Base-by-base conservation (phyloP, 2,329 filamentous ascomycete genomes). In the Penicillium griseofulvum region DNA sequence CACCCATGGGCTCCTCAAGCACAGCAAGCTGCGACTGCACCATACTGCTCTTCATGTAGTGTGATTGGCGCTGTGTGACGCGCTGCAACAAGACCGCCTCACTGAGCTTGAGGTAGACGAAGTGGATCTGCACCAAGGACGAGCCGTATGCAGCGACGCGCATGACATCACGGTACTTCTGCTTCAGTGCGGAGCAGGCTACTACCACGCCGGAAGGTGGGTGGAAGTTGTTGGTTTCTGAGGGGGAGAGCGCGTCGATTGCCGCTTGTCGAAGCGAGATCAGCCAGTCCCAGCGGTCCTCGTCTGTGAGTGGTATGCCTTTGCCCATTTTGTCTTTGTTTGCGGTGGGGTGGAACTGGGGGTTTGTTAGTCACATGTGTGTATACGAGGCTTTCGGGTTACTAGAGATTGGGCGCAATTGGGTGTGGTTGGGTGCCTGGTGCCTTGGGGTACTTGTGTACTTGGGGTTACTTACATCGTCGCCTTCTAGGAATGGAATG, bases 261-360 rank as follows among this genome's bases (percentile, higher is more conserved):
- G 78, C 78, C 37, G 76, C 87, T 61, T 90, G 83, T 60, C 90
- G 88, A 14, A 94, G 81, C 12, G 81, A 80, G 44, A 88, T 90
- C 60, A 99, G 86, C 94, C 94, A 99, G 78, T 97, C 93, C 94
- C 94, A 97, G 61, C 94, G 88, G 76, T 99, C 94, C 56, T 87
- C 87, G 70, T 99, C 94, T 53, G 89, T 96, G 34, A 99, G 81
- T 2, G 94, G 91, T 54, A 86, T 87, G 63, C 90, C 90, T 64
- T 81, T 82, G 68, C 83, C 81, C 94, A 99, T 99, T 76, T 97
- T 99, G 52, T 92, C 87, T 65, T 92, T 87, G 76, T 93, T 97
- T 67, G 88, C 81, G 31, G 82, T 76, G 0, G 76, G 65, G 63
- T 80, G 78, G 62, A 76, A 79, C 78, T 80, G 33, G 45, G 38